Conservation (phyloP, 495 filamentous ascomycete species). For the Penicillium cosmopolitanum region DNA sequence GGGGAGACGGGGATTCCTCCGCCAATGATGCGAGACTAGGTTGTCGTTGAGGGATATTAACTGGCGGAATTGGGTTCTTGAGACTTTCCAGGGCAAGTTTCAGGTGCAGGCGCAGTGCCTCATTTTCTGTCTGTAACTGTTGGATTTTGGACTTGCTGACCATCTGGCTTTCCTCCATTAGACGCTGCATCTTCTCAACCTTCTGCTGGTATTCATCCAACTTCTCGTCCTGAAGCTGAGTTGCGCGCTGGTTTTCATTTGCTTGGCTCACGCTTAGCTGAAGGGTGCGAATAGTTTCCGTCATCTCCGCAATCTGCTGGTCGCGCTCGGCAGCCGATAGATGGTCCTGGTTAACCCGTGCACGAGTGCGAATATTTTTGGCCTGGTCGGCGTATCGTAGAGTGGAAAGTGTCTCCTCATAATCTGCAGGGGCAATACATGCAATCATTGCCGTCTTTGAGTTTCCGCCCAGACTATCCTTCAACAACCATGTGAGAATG, state of each 20-base stretch:
- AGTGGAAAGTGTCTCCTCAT: slow-evolving; percentile 95
- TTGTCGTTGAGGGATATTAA: slow-evolving; percentile 40
- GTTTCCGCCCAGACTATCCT: slow-evolving; percentile 93
- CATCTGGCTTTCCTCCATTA: slow-evolving; percentile 90
- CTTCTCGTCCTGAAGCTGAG: slow-evolving; percentile 66
- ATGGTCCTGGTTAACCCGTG: slow-evolving; percentile 93
- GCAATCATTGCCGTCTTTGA: slow-evolving; percentile 99
- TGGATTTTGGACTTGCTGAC: slow-evolving; percentile 91
- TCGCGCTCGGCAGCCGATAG: slow-evolving; percentile 87
- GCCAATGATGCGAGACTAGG: slow-evolving; percentile 42
- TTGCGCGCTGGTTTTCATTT: slow-evolving; percentile 49
- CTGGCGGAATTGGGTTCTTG: slow-evolving; percentile 77
- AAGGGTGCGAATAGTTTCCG: slow-evolving; percentile 82
- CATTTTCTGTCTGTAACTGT: slow-evolving; percentile 83
- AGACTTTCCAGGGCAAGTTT: slow-evolving; percentile 83
- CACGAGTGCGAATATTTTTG: slow-evolving; percentile 94
- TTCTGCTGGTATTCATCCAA: slow-evolving; percentile 90
- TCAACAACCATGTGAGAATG: slow-evolving; percentile 96
- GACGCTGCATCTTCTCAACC: slow-evolving; percentile 82
- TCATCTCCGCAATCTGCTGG: slow-evolving; percentile 91
- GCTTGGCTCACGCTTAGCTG: slow-evolving; percentile 71
- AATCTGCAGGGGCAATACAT: slow-evolving; percentile 92
- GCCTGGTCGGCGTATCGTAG: slow-evolving; percentile 97
- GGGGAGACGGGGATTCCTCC: slow-evolving; percentile 37
- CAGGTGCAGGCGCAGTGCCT: slow-evolving; percentile 82